Percentiles rank a stretch among this genome's conserved stretches.
Evolutionary conservation across 371 early-diverging fungal genomes (phyloP).

Genomic region (Apophysomyces variabilis): DNA sequence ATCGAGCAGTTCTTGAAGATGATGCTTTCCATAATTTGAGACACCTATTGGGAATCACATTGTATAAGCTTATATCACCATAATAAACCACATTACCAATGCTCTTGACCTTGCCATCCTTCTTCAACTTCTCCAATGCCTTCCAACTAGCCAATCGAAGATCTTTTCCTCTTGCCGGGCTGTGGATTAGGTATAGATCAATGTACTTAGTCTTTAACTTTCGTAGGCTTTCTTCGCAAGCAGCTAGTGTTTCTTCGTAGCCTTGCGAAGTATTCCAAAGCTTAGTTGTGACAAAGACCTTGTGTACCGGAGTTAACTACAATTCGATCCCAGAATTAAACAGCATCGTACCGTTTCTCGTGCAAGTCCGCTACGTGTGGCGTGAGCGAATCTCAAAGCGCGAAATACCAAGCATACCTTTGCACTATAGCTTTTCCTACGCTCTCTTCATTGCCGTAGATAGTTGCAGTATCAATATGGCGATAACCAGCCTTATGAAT

Average conservation of each 20-base stretch:
- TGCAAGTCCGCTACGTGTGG: constrained; percentile 43
- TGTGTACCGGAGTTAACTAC: background rate
- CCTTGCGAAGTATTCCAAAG: constrained; percentile 57
- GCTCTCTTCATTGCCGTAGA: constrained; percentile 49
- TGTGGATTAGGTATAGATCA: constrained; percentile 78
- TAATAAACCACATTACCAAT: constrained; percentile 35
- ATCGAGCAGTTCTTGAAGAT: constrained; percentile 61
- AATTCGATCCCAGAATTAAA: background rate
- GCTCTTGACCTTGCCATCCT: constrained; percentile 48
- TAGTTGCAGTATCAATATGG: constrained; percentile 55
- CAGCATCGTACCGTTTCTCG: constrained; percentile 43
- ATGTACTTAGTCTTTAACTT: constrained; percentile 66
- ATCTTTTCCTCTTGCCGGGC: constrained; percentile 58
- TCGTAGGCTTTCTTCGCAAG: constrained; percentile 51
- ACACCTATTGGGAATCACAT: constrained; percentile 52
- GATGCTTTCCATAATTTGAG: constrained; percentile 67
- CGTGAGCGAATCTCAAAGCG: background rate
- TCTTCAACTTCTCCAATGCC: constrained; percentile 46
- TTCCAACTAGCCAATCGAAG: constrained; percentile 50
- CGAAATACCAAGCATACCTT: constrained; percentile 32
- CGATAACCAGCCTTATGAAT: constrained; percentile 51
- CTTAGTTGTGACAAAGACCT: constrained; percentile 81
- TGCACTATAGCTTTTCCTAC: constrained; percentile 52
- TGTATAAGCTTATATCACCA: background rate
- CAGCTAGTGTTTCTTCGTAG: constrained; percentile 46